Evolutionary conservation across 768 basidiomycete species (phyloP).

Genomic region (Pleurotus ostreatus): DNA sequence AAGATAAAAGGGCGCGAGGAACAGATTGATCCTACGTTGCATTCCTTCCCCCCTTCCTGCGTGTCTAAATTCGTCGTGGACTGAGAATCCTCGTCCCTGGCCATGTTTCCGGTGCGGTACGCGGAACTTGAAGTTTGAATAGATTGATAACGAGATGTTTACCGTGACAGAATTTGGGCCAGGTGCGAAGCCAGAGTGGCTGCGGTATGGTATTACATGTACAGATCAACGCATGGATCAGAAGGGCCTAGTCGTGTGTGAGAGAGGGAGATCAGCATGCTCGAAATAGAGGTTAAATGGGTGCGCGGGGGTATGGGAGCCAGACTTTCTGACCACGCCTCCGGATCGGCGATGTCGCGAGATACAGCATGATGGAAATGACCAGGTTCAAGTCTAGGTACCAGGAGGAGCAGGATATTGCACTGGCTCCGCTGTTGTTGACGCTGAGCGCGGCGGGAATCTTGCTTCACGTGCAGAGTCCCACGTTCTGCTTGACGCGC

Average conservation of each 20-base stretch:
- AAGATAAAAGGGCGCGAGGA: constrained; percentile 7
- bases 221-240: constrained; percentile 1
- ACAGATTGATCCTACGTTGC: background rate
- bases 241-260: constrained; percentile 7
- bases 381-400: background rate
- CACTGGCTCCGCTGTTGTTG: background rate
- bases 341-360: too few species aligned
- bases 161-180: background rate
- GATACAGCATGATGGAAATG: background rate
- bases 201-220: too few species aligned
- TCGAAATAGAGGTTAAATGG: background rate
- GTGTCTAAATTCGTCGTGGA: background rate
- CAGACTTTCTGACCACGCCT: too few species aligned
- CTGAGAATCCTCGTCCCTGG: background rate
- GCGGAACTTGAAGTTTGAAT: background rate
- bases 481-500: constrained; percentile 2
- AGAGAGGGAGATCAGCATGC: constrained; percentile 1
- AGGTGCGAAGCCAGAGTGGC: background rate
- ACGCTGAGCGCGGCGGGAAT: background rate
- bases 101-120: background rate
- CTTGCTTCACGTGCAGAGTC: constrained; percentile 1
- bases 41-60: constrained; percentile 1
- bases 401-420: too few species aligned
- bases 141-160: constrained; percentile 1
- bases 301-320: too few species aligned